Percentiles rank a stretch among this genome's conserved stretches.
These are phyloP conservation scores for Basipetospora chlamydospora DNA, from an alignment of 2,329 filamentous ascomycete genomes.

Conservation along the genomic window DNA sequence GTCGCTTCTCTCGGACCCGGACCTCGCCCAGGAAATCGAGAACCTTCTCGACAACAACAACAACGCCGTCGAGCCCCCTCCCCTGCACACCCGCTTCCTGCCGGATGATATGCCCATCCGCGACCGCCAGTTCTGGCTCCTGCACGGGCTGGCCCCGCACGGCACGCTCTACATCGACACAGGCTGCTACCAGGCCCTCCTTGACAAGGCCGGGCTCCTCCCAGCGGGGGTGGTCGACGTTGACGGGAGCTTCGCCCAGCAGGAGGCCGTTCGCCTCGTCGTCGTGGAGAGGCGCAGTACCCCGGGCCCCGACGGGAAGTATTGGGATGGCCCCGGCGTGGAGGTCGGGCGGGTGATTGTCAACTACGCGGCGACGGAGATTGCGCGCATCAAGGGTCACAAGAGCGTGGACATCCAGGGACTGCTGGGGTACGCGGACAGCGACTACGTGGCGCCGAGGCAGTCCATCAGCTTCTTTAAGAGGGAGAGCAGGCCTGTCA, in stretches of 20 bases:
- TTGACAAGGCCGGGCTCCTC: slow-evolving; percentile 72
- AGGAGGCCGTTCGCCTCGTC: slow-evolving; percentile 79
- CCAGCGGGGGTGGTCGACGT: slow-evolving; percentile 86
- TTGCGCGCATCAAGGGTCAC: slow-evolving; percentile 68
- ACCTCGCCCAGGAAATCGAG: no score
- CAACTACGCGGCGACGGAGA: slow-evolving; percentile 82
- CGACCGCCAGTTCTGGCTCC: slow-evolving; percentile 92
- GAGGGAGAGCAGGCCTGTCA: slow-evolving; percentile 36
- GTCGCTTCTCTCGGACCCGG: no score
- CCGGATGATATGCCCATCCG: slow-evolving; percentile 73
- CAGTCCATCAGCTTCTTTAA: slow-evolving; percentile 73
- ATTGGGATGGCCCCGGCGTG: slow-evolving; percentile 35
- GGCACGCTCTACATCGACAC: slow-evolving; percentile 85
- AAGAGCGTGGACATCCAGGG: slow-evolving; percentile 69
- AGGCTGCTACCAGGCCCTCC: slow-evolving; percentile 70
- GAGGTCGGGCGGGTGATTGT: slow-evolving; percentile 84
- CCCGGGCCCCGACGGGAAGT: slow-evolving; percentile 25
- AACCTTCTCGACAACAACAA: no score
- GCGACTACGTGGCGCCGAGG: slow-evolving; percentile 79
- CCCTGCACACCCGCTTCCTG: slow-evolving; percentile 85
- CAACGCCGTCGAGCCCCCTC: slow-evolving; percentile 20
- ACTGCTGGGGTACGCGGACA: slow-evolving; percentile 81
- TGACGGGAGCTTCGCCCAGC: slow-evolving; percentile 75
- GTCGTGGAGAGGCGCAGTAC: slow-evolving; percentile 51
- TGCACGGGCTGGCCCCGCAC: slow-evolving; percentile 81